Percentiles rank a stretch among this genome's conserved stretches.
These are phyloP conservation scores for Lodderomyces elongisporus DNA, from an alignment of 1,139 yeast species.

Conservation along the genomic window DNA sequence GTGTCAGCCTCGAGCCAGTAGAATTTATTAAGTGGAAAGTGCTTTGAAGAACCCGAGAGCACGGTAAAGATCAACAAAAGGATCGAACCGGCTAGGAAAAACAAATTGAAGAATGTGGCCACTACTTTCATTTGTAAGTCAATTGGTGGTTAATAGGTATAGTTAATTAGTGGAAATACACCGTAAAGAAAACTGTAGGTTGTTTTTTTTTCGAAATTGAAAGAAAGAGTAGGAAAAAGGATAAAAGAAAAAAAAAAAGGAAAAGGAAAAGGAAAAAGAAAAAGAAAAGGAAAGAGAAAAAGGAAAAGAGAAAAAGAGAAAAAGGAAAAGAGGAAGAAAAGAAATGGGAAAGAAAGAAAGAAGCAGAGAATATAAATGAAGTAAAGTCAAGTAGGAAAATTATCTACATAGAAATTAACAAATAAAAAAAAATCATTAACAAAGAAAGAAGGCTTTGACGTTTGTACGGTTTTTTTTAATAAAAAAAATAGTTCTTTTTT, in stretches of 20 bases:
- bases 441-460: too few relatives aligned
- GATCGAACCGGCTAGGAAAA: constrained; percentile 48
- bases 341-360: too few relatives aligned
- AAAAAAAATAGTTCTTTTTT: too few relatives aligned
- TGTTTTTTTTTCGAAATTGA: background rate
- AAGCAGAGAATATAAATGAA: too few relatives aligned
- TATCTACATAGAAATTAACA: too few relatives aligned
- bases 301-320: constrained; percentile 1
- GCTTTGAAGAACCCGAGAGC: constrained; percentile 60
- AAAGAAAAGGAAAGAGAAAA: constrained; percentile 1
- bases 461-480: too few relatives aligned
- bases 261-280: background rate
- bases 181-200: background rate
- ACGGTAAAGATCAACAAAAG: constrained; percentile 57
- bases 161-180: background rate
- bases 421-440: too few relatives aligned
- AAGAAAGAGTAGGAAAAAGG: constrained; percentile 1
- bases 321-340: background rate
- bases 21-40: constrained; percentile 58
- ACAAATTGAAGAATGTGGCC: constrained; percentile 32
- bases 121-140: constrained; percentile 35
- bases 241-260: background rate
- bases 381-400: too few relatives aligned
- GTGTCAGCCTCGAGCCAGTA: constrained; percentile 75
- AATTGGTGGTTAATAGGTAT: constrained; percentile 3